Evolutionary conservation across 108 stramenopile genomes (phyloP).

Genomic region (Fragilariopsis cylindrus): DNA sequence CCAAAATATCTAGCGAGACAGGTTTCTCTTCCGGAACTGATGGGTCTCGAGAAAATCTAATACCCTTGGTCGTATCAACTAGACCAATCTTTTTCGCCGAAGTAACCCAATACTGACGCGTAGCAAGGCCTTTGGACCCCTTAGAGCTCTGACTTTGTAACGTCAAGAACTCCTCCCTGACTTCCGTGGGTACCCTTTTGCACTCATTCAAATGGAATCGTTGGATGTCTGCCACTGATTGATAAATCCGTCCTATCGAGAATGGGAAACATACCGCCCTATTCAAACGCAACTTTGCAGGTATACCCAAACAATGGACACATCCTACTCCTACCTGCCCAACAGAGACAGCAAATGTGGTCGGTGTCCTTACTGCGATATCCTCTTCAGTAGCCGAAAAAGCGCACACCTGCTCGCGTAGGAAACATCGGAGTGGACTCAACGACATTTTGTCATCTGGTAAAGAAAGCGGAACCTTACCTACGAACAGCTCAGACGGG

Average conservation of each 20-base stretch:
- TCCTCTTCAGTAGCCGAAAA: constrained; percentile 84
- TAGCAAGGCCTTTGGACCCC: constrained; percentile 87
- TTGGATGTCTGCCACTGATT: constrained; percentile 88
- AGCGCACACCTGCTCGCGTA: constrained; percentile 82
- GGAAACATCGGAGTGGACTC: constrained; percentile 85
- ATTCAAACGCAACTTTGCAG: constrained; percentile 78
- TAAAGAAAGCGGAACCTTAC: constrained; percentile 56
- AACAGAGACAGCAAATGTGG: constrained; percentile 76
- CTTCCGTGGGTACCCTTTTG: constrained; percentile 70
- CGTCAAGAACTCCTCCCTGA: constrained; percentile 60
- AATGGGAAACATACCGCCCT: constrained; percentile 90
- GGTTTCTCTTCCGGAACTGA: constrained; percentile 50
- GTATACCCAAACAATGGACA: constrained; percentile 58
- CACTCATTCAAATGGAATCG: constrained; percentile 87
- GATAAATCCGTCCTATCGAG: constrained; percentile 84
- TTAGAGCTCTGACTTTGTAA: constrained; percentile 84
- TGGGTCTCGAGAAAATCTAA: constrained; percentile 80
- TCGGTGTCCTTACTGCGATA: constrained; percentile 86
- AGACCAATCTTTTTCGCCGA: constrained; percentile 87
- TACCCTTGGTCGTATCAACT: constrained; percentile 73
- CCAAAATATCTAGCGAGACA: constrained; percentile 70
- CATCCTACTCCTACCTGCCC: constrained; percentile 56
- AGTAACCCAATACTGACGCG: constrained; percentile 85
- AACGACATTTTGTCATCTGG: constrained; percentile 71
- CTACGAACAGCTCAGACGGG: constrained; percentile 45